Base-by-base conservation (phyloP, 768 basidiomycete genomes). In the Lactarius sanguifluus region DNA sequence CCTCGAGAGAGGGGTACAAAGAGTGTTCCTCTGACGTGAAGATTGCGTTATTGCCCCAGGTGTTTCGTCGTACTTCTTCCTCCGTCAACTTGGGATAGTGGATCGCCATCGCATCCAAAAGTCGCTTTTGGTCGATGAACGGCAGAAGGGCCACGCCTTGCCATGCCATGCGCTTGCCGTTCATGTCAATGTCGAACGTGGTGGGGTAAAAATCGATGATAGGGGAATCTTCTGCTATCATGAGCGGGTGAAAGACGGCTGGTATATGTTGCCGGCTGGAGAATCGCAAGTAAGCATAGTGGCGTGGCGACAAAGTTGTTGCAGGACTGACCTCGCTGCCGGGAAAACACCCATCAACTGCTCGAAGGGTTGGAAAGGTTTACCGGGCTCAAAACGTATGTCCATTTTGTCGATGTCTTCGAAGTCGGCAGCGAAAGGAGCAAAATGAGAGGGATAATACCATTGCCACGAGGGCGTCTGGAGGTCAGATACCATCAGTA, bases 151-250 rank as follows among this genome's bases (percentile, higher is more conserved):
- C 96, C 64, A 99, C 94, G 62, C 97, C 97, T 77, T 99, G 96
- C 97, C 97, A 99, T 8, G 92, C 83, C 96, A 98, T 98, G 78
- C 91, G 92, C 80, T 98, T 98, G 65, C 97, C 97, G 73, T 99
- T 99, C 97, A 99, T 99, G 77, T 99, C 97, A 73, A 98, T 89
- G 71, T 96, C 87, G 76, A 99, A 99, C 18, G 89, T 86, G 0
- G 82, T 69, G 0, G 96, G 96, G 77, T 98, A 98, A 79, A 98
- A 98, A 73, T 98, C 96, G 66, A 94, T 86, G 76, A 98, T 98
- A 9, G 94, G 93, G 0, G 96, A 98, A 38, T 89, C 85, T 57
- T 88, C 84, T 3, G 91, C 86, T 4, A 81, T 84, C 97, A 99
- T 99, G 45, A 98, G 84, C 5, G 80, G 73, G 38, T 97, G 96